Conservation (phyloP, 331 rosid genomes). For the Malus hybrid region DNA sequence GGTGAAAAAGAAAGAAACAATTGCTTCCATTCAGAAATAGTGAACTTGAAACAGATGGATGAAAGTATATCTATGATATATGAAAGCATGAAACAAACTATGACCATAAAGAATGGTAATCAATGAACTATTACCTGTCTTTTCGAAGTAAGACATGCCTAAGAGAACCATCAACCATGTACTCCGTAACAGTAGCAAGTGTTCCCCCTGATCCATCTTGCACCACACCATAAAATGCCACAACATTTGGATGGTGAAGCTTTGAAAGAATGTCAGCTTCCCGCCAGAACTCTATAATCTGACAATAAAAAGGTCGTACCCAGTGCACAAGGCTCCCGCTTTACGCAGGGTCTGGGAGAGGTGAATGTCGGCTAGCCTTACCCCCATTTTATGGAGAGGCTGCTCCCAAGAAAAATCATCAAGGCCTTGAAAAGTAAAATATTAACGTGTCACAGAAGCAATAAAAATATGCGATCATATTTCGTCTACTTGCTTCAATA, state of each 20-base stretch:
- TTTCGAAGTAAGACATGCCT: slow-evolving; percentile 86
- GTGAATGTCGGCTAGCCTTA: too few relatives aligned
- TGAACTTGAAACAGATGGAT: background rate
- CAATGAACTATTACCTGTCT: slow-evolving; percentile 55
- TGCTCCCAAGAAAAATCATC: slow-evolving; percentile 5
- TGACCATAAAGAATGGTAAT: slow-evolving; percentile 1
- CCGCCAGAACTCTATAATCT: slow-evolving; percentile 89
- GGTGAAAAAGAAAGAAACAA: background rate
- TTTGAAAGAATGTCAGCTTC: slow-evolving; percentile 94
- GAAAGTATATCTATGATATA: background rate
- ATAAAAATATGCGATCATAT: background rate
- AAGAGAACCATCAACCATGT: slow-evolving; percentile 89
- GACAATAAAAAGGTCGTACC: too few relatives aligned
- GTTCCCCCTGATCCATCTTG: slow-evolving; percentile 92
- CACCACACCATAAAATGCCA: slow-evolving; percentile 92
- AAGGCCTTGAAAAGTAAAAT: background rate
- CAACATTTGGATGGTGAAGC: slow-evolving; percentile 95
- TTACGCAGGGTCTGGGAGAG: too few relatives aligned
- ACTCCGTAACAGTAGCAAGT: slow-evolving; percentile 78
- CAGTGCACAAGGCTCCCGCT: too few relatives aligned
- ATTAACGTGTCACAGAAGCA: background rate
- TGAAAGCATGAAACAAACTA: background rate
- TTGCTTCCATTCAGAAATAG: slow-evolving; percentile 2
- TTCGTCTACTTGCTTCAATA: background rate
- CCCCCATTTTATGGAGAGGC: too few relatives aligned